Evolutionary conservation across 345 rosid species (phyloP).

Genomic region (Eucalyptus coolabah): DNA sequence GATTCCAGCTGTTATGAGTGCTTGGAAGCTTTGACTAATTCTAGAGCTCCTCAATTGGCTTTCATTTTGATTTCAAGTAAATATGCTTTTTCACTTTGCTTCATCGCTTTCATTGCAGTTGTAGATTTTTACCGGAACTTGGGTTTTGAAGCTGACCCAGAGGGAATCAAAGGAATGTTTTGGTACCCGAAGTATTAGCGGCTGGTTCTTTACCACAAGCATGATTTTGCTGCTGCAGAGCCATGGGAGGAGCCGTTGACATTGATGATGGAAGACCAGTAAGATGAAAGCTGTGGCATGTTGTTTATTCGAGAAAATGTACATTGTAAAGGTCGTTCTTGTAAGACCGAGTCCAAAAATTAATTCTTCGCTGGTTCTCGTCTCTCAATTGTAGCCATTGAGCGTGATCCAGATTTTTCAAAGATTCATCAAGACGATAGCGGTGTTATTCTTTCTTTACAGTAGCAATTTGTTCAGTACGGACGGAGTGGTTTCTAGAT

Average conservation of each 20-base stretch:
- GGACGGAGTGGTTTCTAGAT: background rate
- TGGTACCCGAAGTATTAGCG: slow-evolving; percentile 71
- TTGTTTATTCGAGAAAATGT: background rate
- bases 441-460: background rate
- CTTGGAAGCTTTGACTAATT: background rate
- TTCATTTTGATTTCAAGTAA: background rate
- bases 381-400: background rate
- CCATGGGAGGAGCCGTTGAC: background rate
- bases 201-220: background rate
- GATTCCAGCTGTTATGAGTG: background rate
- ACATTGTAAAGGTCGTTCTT: background rate
- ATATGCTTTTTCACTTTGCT: background rate
- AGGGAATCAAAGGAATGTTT: slow-evolving; percentile 98
- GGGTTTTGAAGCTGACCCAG: slow-evolving; percentile 95
- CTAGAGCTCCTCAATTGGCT: background rate
- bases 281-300: background rate
- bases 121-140: slow-evolving; percentile 89
- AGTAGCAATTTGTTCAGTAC: background rate
- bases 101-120: slow-evolving; percentile 24
- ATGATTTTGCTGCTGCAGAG: background rate
- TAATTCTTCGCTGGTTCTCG: background rate
- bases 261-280: background rate
- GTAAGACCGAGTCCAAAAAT: background rate
- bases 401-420: background rate
- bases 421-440: background rate